Base-by-base conservation (phyloP, 2,329 filamentous ascomycete species). In the Fusarium ambrosium region DNA sequence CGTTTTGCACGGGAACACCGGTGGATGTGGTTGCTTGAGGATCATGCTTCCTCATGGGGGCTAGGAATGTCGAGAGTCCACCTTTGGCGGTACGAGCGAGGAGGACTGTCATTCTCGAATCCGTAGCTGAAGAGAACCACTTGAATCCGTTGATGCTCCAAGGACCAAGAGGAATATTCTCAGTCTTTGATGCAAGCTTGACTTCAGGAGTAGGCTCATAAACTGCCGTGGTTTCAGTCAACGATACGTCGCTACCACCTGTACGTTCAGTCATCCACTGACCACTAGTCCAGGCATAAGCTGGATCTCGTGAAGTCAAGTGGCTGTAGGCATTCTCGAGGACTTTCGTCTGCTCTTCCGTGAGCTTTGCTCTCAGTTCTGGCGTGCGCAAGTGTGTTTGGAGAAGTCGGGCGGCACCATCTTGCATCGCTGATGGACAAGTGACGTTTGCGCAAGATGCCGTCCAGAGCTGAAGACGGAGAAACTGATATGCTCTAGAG, bases 191-290 rank as follows among this genome's bases (percentile, higher is more conserved):
- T 7, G 77, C 75, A 2, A 72, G n/a, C 2, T 20, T 27, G 4
- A 9, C 27, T 1, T 67, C 58, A 1, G 37, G 14, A 1, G 8
- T 37, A 10, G 79, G 77, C 14, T 75, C 55, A 1, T 78, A 77
- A 29, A 67, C 81, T 4, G 91, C 91, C 6, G 89, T 81, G 0
- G 92, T 94, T 81, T 94, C 92, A 0, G 91, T 93, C 41, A 88
- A 86, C 4, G 90, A 90, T 2, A 94, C 91, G 76, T 94, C 92
- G 72, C 91, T 93, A 0, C 92, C 92, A 2, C 92, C 92, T 0
- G 87, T 86, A 3, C 92, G 86, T 76, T 94, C 92, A 0, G 92
- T 94, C 92, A 94, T 94, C 92, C 93, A 94, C 79, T 94, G 92
- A 0, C 92, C 92, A 45, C 89, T 92, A 0, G 92, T 94, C 92